These are phyloP conservation scores for Alloteropsis angusta DNA, from an alignment of 202 grass and related monocot species.

Conservation along the genomic window DNA sequence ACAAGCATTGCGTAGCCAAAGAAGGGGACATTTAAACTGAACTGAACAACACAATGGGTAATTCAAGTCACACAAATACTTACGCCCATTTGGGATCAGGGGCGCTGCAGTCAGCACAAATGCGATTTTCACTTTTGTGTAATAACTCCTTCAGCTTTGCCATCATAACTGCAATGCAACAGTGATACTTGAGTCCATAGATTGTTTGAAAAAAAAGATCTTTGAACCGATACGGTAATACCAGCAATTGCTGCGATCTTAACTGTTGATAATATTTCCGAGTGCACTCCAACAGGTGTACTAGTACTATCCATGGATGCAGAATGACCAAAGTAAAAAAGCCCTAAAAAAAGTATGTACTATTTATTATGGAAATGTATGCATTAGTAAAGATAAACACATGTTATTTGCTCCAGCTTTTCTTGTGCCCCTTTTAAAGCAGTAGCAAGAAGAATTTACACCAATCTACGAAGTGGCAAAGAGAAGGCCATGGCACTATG, in stretches of 20 bases:
- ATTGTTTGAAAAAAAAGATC: too few species aligned
- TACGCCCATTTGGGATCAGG: conserved; percentile 81
- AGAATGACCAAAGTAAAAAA: not conserved
- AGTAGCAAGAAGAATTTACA: not conserved
- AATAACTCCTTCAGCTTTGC: conserved; percentile 49
- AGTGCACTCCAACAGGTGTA: not conserved
- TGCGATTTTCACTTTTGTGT: conserved; percentile 48
- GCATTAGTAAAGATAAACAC: not conserved
- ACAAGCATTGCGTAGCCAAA: not conserved
- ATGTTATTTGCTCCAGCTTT: not conserved
- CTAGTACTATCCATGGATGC: not conserved
- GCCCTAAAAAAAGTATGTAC: not conserved
- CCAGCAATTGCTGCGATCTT: not conserved
- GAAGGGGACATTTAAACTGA: not conserved
- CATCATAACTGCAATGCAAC: conserved; percentile 45
- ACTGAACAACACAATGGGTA: not conserved
- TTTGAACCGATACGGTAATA: not conserved
- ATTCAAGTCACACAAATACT: conserved; percentile 19
- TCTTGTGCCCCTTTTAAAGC: not conserved
- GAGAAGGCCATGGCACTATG: not conserved
- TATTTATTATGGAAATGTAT: not conserved
- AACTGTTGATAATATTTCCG: not conserved
- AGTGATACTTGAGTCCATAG: not conserved
- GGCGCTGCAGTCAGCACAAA: conserved; percentile 58
- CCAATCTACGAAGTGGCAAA: not conserved